A percentile compares a stretch with the other conserved stretches of the same genome.
These are phyloP conservation scores for Penicillium parvum DNA, from an alignment of 495 filamentous ascomycete species.

Conservation along the genomic window DNA sequence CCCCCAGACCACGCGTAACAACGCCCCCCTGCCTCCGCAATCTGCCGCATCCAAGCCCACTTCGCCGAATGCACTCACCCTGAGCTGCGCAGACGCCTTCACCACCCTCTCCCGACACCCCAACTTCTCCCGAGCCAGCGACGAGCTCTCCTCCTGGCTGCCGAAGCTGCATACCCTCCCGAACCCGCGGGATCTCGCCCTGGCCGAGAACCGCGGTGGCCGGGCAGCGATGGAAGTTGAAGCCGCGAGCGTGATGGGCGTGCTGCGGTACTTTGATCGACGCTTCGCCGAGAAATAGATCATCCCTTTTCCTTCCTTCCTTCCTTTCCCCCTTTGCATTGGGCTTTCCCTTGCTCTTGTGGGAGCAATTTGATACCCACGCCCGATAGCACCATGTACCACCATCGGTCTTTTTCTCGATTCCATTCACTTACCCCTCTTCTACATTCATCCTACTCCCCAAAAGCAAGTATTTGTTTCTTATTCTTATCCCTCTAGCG, in stretches of 20 bases:
- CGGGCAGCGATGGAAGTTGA: conserved; percentile 74
- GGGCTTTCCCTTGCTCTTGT: conserved; percentile 10
- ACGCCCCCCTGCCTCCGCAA: conserved; percentile 24
- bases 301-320: conserved; percentile 5
- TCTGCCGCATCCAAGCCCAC: conserved; percentile 25
- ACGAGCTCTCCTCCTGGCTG: conserved; percentile 71
- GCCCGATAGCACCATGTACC: conserved; percentile 32
- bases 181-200: conserved; percentile 35
- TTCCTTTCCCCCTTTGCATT: conserved; percentile 20
- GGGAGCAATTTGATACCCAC: conserved; percentile 38
- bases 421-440: background rate
- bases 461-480: conserved; percentile 16
- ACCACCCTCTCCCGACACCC: conserved; percentile 76
- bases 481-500: conserved; percentile 7
- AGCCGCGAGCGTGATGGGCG: conserved; percentile 80
- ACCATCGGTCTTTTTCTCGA: conserved; percentile 17
- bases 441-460: background rate
- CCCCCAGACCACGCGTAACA: conserved; percentile 24
- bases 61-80: conserved; percentile 32
- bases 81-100: conserved; percentile 76
- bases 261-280: conserved; percentile 77
- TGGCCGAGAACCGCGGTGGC: conserved; percentile 17
- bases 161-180: conserved; percentile 64
- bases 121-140: conserved; percentile 69
- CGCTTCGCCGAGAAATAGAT: conserved; percentile 55